Evolutionary conservation across 1,284 basidiomycete species (phyloP), one percentile per base, ranked within the genome.

Genomic region (Apiotrichum gamsii): DNA sequence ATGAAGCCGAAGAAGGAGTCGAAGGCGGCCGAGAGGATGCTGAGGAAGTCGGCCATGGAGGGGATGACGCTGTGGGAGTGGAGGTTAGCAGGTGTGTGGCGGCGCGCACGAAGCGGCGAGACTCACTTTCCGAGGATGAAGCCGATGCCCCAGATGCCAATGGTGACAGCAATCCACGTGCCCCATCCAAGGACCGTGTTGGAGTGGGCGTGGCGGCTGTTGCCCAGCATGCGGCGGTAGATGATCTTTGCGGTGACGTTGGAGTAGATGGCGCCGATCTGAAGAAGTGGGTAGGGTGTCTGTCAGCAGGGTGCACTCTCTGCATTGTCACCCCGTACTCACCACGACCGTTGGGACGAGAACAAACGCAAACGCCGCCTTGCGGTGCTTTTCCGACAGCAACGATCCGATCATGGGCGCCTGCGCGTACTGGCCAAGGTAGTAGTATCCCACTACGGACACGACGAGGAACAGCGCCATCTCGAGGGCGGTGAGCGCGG

Each of bases 171-270:
- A 13, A 75, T 64, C 83, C 83, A 85, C 0, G 70, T 64, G 0
- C 66, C 57, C 83, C 83, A 85, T 0, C 80, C 82, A 19, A 77
- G 49, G 16, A 77, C 40, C 3, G 80, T 81, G 73, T 85, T 79
- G 16, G 72, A 71, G 59, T 78, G 72, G 4, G 74, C 69, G 61
- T 82, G 81, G 15, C 64, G 62, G 15, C 77, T 77, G 43, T 75
- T 32, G 34, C 73, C 72, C 1, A 61, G 48, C 48, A 74, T 64
- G 41, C 74, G 67, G 54, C 69, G 67, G 63, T 63, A 72, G 41
- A 72, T 37, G 52, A 61, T 66, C 51, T 70, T 70, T 39, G 38
- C 44, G 9, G 67, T 62, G 31, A 70, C 64, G 50, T 70, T 67
- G 24, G 57, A 59, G 61, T 70, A 72, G 45, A 74, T 63, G 1